Conservation (phyloP, 495 filamentous ascomycete genomes). For the Lepraria neglecta region DNA sequence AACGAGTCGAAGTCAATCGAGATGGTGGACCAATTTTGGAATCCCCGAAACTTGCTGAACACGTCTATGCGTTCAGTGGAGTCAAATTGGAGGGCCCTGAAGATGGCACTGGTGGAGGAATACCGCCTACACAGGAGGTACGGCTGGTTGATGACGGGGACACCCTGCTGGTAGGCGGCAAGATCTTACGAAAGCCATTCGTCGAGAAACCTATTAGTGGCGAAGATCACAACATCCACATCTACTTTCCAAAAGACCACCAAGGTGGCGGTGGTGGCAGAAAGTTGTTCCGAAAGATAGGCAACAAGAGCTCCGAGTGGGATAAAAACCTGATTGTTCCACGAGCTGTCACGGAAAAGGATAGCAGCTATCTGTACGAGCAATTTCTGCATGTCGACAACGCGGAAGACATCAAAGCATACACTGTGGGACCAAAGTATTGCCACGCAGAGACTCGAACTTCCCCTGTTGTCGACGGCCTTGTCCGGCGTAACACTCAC, state of each 20-base stretch:
- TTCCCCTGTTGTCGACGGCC: conserved; percentile 91
- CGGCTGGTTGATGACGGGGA: conserved; percentile 82
- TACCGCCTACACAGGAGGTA: conserved; percentile 54
- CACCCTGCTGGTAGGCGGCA: conserved; percentile 78
- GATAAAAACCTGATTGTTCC: conserved; percentile 69
- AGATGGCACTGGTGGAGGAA: conserved; percentile 64
- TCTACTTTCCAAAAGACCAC: conserved; percentile 82
- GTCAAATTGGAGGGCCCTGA: conserved; percentile 68
- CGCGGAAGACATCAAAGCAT: conserved; percentile 96
- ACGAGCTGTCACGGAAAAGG: conserved; percentile 67
- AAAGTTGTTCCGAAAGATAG: conserved; percentile 90
- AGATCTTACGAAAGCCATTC: conserved; percentile 79
- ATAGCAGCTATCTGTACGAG: conserved; percentile 88
- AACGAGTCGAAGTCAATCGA: conserved; percentile 84
- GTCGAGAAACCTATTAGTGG: conserved; percentile 98
- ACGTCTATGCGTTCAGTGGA: conserved; percentile 72
- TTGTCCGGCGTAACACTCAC: conserved; percentile 91
- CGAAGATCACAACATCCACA: conserved; percentile 97
- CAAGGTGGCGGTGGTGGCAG: conserved; percentile 76
- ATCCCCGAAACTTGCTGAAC: conserved; percentile 66
- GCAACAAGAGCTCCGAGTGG: conserved; percentile 95
- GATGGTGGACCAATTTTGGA: conserved; percentile 82
- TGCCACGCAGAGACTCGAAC: conserved; percentile 97
- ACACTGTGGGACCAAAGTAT: conserved; percentile 88
- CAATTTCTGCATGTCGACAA: conserved; percentile 95